A percentile compares a stretch with the other conserved stretches of the same genome.
phyloP scores from a whole-genome alignment of 2,329 filamentous ascomycete species.

The Eurotiales sp. region DNA sequence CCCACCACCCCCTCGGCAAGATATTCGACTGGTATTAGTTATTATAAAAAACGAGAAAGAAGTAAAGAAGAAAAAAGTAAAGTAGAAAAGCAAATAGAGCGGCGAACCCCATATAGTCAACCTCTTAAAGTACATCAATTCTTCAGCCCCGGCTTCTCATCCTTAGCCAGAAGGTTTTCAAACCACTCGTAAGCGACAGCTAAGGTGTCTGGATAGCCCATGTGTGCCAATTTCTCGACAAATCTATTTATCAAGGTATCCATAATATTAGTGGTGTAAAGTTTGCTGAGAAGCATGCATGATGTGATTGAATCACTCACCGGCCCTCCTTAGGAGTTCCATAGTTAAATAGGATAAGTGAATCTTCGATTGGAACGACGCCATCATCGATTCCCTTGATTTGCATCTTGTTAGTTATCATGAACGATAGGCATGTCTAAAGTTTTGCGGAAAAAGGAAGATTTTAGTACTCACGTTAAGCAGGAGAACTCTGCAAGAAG shows the following conservation, averaged over 20 bases:
- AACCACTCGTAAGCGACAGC: constrained; percentile 37
- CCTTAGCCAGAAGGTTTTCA: constrained; percentile 22
- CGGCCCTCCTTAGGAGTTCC: constrained; percentile 63
- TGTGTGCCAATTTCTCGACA: constrained; percentile 59
- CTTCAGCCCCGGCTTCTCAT: constrained; percentile 8
- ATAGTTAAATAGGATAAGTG: constrained; percentile 61
- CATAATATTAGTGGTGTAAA: background rate
- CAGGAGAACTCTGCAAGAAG: constrained; percentile 56
- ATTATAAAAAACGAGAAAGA: background rate
- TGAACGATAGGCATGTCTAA: too few relatives aligned
- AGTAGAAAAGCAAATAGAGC: too few relatives aligned
- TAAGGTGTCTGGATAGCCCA: constrained; percentile 59
- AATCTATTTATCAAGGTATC: constrained; percentile 31
- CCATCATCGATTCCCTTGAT: constrained; percentile 59
- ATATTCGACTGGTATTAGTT: too few relatives aligned
- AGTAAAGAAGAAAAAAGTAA: background rate
- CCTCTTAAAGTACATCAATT: background rate
- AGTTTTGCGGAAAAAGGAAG: background rate
- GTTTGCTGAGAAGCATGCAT: background rate
- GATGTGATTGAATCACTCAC: constrained; percentile 26
- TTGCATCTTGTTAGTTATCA: background rate
- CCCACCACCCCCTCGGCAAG: too few relatives aligned
- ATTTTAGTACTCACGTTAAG: constrained; percentile 50
- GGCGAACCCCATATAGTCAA: too few relatives aligned
- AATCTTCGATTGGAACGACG: constrained; percentile 66